These are phyloP conservation scores for Pleodorina starrii DNA, from an alignment of 139 green algal genomes.

Conservation along the genomic window DNA sequence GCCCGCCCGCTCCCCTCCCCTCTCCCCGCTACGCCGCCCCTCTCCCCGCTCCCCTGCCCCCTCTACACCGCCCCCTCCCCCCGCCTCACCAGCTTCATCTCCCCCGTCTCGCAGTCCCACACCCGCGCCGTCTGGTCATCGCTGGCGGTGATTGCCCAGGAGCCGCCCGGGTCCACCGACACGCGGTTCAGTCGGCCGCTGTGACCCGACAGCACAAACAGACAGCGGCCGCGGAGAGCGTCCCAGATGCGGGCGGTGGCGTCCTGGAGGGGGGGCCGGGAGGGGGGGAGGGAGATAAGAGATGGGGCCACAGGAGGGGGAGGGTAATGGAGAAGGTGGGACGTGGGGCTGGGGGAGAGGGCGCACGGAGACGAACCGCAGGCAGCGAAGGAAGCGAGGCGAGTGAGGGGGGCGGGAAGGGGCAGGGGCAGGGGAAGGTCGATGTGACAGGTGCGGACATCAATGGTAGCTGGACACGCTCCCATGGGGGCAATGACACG, in stretches of 20 bases:
- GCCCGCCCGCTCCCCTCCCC: too few relatives aligned
- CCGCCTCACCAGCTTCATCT: constrained; percentile 57
- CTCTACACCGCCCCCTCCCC: not conserved
- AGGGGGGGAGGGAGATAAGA: too few relatives aligned
- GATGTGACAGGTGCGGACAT: too few relatives aligned
- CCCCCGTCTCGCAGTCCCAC: constrained; percentile 71
- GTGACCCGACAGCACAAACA: constrained; percentile 69
- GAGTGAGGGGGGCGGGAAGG: too few relatives aligned
- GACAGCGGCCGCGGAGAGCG: constrained; percentile 57
- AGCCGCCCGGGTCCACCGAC: constrained; percentile 54
- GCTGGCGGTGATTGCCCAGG: constrained; percentile 68
- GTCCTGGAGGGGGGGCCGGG: constrained; percentile 63
- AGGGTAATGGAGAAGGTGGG: too few relatives aligned
- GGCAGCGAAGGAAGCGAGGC: too few relatives aligned
- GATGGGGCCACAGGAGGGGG: too few relatives aligned
- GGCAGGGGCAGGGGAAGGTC: too few relatives aligned
- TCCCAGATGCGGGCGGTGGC: constrained; percentile 77
- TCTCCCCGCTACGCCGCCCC: not conserved
- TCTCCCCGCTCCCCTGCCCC: not conserved
- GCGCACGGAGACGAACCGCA: too few relatives aligned
- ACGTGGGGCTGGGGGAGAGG: too few relatives aligned
- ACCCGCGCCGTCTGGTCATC: constrained; percentile 82
- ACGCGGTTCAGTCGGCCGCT: constrained; percentile 56
- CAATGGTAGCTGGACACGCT: too few relatives aligned
- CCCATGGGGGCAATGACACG: too few relatives aligned